phyloP scores from a whole-genome alignment of 2,329 filamentous ascomycete genomes.

The Dothideomycetes sp. region DNA sequence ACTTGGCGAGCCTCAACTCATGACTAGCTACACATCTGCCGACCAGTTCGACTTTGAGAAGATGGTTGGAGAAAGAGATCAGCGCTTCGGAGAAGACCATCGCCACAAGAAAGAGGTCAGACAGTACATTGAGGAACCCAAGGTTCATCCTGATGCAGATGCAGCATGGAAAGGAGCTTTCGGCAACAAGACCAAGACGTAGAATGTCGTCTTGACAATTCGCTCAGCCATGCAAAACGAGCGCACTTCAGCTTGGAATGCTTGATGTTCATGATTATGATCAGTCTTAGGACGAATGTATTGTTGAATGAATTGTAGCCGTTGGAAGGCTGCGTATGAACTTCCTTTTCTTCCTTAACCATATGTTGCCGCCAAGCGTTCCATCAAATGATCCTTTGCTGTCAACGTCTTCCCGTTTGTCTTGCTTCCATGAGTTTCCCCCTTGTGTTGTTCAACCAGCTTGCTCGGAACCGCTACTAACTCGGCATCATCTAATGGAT shows the following conservation, averaged over 20 bases:
- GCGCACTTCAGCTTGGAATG: too few species aligned
- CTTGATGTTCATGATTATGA: too few species aligned
- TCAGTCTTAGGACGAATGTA: too few species aligned
- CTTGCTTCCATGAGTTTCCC: conserved; percentile 24
- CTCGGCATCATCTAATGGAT: conserved; percentile 47
- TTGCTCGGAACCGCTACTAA: conserved; percentile 48
- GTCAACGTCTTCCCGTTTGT: conserved; percentile 42
- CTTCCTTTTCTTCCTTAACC: too few species aligned
- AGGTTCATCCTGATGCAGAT: conserved; percentile 41
- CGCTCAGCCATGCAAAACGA: too few species aligned
- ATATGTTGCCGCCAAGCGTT: conserved; percentile 51
- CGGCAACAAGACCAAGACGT: neutral
- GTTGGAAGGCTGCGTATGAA: too few species aligned
- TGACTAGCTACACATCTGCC: conserved; percentile 50
- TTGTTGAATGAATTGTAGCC: too few species aligned
- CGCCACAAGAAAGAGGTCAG: conserved; percentile 45
- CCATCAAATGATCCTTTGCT: conserved; percentile 49
- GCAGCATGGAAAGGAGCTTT: conserved; percentile 34
- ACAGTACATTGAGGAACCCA: conserved; percentile 42
- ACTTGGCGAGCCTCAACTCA: conserved; percentile 52
- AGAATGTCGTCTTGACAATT: too few species aligned
- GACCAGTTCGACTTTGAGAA: conserved; percentile 41
- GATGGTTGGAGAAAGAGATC: conserved; percentile 43
- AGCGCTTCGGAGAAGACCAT: conserved; percentile 44
- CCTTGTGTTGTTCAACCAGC: conserved; percentile 35